Conservation (phyloP, 1,284 basidiomycete species). For the Rugiboletus extremiorientalis region DNA sequence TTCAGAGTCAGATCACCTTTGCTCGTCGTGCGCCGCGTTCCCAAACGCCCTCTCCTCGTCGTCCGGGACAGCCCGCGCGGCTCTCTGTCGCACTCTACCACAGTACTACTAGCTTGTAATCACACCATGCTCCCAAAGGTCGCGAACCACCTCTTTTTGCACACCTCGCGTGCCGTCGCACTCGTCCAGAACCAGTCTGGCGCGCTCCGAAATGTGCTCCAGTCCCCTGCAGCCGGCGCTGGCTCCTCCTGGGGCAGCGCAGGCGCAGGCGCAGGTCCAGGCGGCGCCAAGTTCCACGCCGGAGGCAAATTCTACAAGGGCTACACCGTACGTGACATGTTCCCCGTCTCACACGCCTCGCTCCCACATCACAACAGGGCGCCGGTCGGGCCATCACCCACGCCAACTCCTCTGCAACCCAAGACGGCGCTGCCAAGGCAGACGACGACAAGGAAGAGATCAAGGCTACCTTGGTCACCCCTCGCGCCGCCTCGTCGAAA, state of each 20-base stretch:
- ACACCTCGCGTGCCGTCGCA: conserved; percentile 70
- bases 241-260: conserved; percentile 59
- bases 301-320: conserved; percentile 67
- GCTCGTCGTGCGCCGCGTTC: neutral
- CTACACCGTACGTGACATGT: conserved; percentile 44
- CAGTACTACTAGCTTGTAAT: neutral
- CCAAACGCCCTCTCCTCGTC: neutral
- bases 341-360: neutral
- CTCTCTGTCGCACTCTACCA: neutral
- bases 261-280: conserved; percentile 56
- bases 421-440: conserved; percentile 46
- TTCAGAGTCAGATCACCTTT: no score
- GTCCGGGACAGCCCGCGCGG: conserved; percentile 1
- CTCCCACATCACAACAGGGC: conserved; percentile 40
- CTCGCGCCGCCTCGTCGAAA: conserved; percentile 26
- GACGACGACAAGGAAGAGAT: conserved; percentile 61
- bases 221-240: conserved; percentile 44
- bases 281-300: conserved; percentile 64
- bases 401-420: conserved; percentile 55
- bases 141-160: conserved; percentile 70
- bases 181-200: conserved; percentile 67
- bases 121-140: conserved; percentile 74
- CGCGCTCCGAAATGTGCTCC: conserved; percentile 72
- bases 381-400: conserved; percentile 68
- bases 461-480: conserved; percentile 33